A percentile compares a stretch with the other conserved stretches of the same genome.
Evolutionary conservation across 306 rosid species (phyloP).

Genomic region (Lupinus albus): DNA sequence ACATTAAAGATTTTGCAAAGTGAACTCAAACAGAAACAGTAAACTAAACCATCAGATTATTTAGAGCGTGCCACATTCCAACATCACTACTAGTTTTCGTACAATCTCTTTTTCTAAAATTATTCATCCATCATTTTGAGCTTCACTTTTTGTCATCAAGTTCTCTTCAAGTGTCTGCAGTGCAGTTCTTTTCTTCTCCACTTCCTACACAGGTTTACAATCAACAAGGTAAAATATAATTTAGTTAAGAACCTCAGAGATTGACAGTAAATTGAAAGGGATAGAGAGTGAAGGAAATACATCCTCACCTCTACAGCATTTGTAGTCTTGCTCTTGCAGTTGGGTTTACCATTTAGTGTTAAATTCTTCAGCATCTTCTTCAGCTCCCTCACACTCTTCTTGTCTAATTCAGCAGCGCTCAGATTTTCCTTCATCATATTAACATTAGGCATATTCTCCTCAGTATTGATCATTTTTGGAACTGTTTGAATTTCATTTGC

Average conservation of each 20-base stretch:
- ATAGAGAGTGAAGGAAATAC: background rate
- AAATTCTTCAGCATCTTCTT: constrained; percentile 49
- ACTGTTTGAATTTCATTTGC: constrained; percentile 27
- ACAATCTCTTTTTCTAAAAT: background rate
- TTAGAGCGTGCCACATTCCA: background rate
- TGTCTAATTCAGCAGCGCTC: background rate
- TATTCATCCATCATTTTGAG: constrained; percentile 37
- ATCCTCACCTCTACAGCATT: constrained; percentile 34
- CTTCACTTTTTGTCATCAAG: constrained; percentile 39
- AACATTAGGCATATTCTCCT: background rate
- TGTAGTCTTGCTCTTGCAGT: background rate
- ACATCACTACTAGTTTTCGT: background rate
- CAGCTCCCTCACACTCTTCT: constrained; percentile 56
- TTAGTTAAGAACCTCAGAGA: background rate
- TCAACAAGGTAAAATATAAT: background rate
- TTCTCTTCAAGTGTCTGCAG: constrained; percentile 68
- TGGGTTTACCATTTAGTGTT: constrained; percentile 20
- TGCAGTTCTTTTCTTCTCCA: constrained; percentile 65
- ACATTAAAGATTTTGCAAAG: background rate
- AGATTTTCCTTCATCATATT: constrained; percentile 38
- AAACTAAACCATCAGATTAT: background rate
- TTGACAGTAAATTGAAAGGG: background rate
- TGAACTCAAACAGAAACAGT: background rate
- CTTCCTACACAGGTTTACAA: constrained; percentile 41
- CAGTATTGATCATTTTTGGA: background rate